Evolutionary conservation across 495 filamentous ascomycete genomes (phyloP), one percentile per base, ranked within the genome.

Genomic region (Xylona heveae): DNA sequence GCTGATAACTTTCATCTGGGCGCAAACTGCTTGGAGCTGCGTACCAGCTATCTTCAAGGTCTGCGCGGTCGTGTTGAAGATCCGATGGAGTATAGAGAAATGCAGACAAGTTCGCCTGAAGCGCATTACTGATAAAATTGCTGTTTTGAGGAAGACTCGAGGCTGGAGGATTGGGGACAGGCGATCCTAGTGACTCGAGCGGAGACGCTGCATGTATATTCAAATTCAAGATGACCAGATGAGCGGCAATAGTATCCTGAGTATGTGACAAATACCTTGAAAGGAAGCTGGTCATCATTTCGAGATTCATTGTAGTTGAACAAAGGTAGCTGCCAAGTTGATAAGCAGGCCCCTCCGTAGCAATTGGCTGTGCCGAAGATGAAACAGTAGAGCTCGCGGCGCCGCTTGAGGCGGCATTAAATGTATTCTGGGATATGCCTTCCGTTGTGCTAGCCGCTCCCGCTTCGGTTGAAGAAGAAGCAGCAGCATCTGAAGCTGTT

Each of bases 11-110:
- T 4, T 47, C 38, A 25, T 61, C 53, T 1, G 68, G 67, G 36
- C 58, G 51, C 33, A 57, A 54, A 6, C 34, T 26, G 24, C 47
- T 40, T 0, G 50, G 38, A 4, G 62, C 61, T 17, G 48, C 36
- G 44, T 59, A 72, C 71, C 70, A 77, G 1, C 63, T 61, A 6
- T 47, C 42, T 43, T 74, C 71, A 8, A 77, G 43, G 40, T 74
- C 57, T 29, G 42, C 50, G 23, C 71, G 54, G 14, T 74, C 57
- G 3, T 49, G 37, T 8, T 32, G 35, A 4, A 71, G 55, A 24
- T 58, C 42, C 4, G 47, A 28, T 0, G 62, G 64, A 7, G 55
- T 67, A 38, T 72, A 77, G 0, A 74, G 42, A 36, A 62, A 70
- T 4, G 45, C 21, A 0, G 52, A 51, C 0, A 71, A 46, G 19